Base-by-base conservation (phyloP, 495 filamentous ascomycete species). In the Xylaria curta region DNA sequence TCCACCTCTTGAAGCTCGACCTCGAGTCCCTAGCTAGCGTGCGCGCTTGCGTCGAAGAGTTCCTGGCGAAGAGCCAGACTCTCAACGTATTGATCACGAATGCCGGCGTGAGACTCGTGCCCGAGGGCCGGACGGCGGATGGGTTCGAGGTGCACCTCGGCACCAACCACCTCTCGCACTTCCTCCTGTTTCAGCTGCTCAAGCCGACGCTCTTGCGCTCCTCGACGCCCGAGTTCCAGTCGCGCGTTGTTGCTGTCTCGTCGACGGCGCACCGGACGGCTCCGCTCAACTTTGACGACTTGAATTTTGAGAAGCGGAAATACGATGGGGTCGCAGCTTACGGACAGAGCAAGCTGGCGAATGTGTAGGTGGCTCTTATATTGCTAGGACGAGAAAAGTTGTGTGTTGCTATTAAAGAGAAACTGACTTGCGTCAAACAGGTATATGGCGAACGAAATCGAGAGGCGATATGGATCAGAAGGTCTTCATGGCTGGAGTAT, bases 181-280 rank as follows among this genome's bases (percentile, higher is more conserved):
- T 87, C 76, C 82, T 87, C 28, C 76, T 89, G n/a, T 86, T 87
- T 76, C 69, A 82, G n/a, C 81, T 85, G 5, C 82, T 89, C 40
- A 81, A 82, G 72, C 74, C 78, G 24, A 63, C 81, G 40, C 76
- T 87, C 10, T 78, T 87, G 19, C 72, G 79, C 17, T 78, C 76
- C 31, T 77, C 81, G 19, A 76, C 77, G 10, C 72, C 75, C 21
- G 56, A 66, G 3, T 72, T 77, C 69, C 71, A 76, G 17, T 76
- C 74, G 24, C 76, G 83, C 46, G 78, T 84, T 26, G 78, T 85
- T 8, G 78, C 76, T 54, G 70, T 84, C 49, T 77, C 77, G 38
- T 79, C 75, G 49, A 66, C 77, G 24, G 87, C 79, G 15, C 83
- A 87, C 71, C 81, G 81, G 5, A 81, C 46, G 69, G 74, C 9